Base-by-base conservation (phyloP, 108 stramenopile genomes). In the Fragilariopsis cylindrus region DNA sequence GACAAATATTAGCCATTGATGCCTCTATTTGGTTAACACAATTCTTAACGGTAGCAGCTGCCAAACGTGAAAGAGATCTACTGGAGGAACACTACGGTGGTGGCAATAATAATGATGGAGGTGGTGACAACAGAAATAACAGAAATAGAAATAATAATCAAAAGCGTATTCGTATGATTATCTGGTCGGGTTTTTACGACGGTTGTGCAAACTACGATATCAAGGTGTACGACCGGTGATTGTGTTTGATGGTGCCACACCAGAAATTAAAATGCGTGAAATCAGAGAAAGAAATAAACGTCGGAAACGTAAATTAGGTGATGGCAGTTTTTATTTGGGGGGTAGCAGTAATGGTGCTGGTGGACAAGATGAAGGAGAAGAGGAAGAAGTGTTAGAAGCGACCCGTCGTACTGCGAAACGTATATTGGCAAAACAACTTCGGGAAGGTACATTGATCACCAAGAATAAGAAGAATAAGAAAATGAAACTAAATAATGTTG, bases 201-300 rank as follows among this genome's bases (percentile, higher is more conserved):
- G 99, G 16, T 69, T 99, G 52, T 91, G 94, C 71, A 95, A 96
- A 74, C 77, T 99, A 49, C 84, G 97, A 18, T 99, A 84, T 75
- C 93, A 99, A 74, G 84, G 90, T 13, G 97, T 99, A 45, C 84
- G 90, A 48, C 98, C 99, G 7, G 97, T 99, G 45, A 90, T 99
- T 18, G 98, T 99, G 16, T 99, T 99, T 70, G 98, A 99, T 76
- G 98, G 98, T n/a, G 82, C 78, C 2, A 94, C 93, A 60, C 99
- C 99, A 9, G 91, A 85, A 48, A 86, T 99, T 30, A 99, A 99
- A 74, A 70, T 75, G 47, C 75, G 92, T 55, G 96, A 95, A 48
- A 57, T 98, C 9, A 71, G 71, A 16, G 73, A 76, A 9, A 75
- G 99, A 44, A 72, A 82, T 52, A 67, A 84, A 48, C 76, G 85